Conservation (phyloP, 2,329 filamentous ascomycete genomes). For the Penicillium fuscoglaucum region DNA sequence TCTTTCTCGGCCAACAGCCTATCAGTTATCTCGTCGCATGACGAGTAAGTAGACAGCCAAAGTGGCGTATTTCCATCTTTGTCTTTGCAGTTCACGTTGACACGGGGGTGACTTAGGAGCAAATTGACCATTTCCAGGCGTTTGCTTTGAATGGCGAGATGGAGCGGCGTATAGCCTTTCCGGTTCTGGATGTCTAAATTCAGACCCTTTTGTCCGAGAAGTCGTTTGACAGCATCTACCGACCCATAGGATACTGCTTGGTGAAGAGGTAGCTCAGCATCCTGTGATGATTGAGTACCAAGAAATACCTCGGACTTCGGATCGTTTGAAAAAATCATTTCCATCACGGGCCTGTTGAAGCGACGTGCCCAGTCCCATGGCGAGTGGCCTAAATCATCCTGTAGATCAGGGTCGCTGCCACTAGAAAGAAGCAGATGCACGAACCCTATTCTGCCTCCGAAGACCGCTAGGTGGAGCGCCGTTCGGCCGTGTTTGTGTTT, state of each 20-base stretch:
- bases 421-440: background rate
- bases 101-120: background rate
- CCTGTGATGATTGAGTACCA: background rate
- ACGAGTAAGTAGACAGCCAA: no score
- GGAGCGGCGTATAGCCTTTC: background rate
- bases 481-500: constrained; percentile 1
- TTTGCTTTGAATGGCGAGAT: background rate
- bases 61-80: no score
- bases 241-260: constrained; percentile 4
- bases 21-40: no score
- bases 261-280: constrained; percentile 4
- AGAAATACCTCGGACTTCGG: background rate
- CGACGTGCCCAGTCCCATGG: background rate
- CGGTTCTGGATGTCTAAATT: background rate
- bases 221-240: background rate
- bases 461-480: constrained; percentile 1
- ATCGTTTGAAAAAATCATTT: background rate
- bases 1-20: no score
- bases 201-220: background rate
- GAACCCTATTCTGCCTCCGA: background rate
- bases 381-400: constrained; percentile 3
- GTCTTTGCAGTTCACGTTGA: no score
- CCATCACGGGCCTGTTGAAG: background rate
- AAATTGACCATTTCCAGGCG: background rate
- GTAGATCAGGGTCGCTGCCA: background rate